Conservation (phyloP, 495 filamentous ascomycete species). For the Aspergillus cavernicola region DNA sequence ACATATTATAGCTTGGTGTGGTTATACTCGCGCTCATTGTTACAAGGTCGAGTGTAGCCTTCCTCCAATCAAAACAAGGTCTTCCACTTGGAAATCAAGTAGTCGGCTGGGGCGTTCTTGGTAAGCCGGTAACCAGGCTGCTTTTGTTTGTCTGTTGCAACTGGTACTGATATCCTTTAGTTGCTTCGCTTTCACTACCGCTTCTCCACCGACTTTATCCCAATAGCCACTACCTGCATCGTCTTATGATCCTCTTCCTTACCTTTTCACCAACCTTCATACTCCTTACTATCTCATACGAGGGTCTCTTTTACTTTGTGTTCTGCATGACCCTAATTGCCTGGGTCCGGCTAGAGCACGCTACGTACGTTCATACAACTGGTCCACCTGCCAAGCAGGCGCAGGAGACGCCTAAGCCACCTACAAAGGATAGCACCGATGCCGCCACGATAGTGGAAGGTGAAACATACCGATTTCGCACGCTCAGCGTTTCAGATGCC, state of each 20-base stretch:
- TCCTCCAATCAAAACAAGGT: slow-evolving; percentile 80
- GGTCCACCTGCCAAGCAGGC: slow-evolving; percentile 24
- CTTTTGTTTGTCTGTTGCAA: no score
- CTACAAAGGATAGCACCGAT: slow-evolving; percentile 29
- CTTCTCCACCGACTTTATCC: slow-evolving; percentile 76
- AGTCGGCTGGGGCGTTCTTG: slow-evolving; percentile 79
- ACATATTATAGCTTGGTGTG: slow-evolving; percentile 60
- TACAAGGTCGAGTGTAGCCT: slow-evolving; percentile 75
- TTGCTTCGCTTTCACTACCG: slow-evolving; percentile 73
- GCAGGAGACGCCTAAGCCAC: slow-evolving; percentile 11
- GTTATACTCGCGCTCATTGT: slow-evolving; percentile 79
- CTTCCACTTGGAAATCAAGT: slow-evolving; percentile 87
- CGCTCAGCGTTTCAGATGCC: slow-evolving; percentile 73
- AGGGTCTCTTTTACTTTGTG: slow-evolving; percentile 91
- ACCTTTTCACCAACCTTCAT: slow-evolving; percentile 93
- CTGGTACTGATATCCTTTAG: slow-evolving; percentile 35
- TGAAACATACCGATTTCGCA: slow-evolving; percentile 55
- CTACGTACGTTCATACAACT: slow-evolving; percentile 57
- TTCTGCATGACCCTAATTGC: slow-evolving; percentile 80
- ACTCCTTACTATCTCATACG: slow-evolving; percentile 95
- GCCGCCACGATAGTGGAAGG: slow-evolving; percentile 29
- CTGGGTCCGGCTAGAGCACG: slow-evolving; percentile 90
- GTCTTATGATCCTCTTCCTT: slow-evolving; percentile 84
- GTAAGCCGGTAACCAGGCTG: slow-evolving; percentile 45
- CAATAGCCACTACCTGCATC: slow-evolving; percentile 85